Evolutionary conservation across 2,329 filamentous ascomycete species (phyloP), one percentile per base, ranked within the genome.

Genomic region (Claviceps paspali): DNA sequence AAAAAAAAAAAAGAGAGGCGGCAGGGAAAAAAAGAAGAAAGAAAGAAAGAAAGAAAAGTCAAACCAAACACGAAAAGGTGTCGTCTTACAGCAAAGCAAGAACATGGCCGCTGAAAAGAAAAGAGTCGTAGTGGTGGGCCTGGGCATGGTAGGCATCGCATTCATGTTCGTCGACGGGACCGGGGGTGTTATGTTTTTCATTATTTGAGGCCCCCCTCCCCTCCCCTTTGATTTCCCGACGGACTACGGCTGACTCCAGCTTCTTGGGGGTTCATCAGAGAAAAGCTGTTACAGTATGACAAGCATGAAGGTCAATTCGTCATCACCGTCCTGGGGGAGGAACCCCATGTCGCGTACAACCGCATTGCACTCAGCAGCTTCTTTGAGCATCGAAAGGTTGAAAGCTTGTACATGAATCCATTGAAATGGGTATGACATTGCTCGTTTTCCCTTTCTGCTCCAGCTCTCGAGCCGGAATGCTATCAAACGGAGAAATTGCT

Each of bases 111-210:
- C 24, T 9, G 34, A 40, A 43, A 50, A 44, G 32, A 84, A 82
- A 55, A 76, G 69, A 51, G 61, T 92, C 26, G 84, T 92, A 2
- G 76, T 93, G 27, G 83, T 93, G 28, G 86, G 86, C 8, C 60
- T 94, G 59, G 86, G 86, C 2, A 95, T 95, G 87, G 86, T 94
- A 31, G 84, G 81, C 28, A 80, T 91, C 47, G 78, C 82, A 29
- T 88, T 92, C 55, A 84, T 92, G 82, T 88, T n/a, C n/a, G n/a
- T n/a, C n/a, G n/a, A n/a, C n/a, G n/a, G n/a, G n/a, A n/a, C n/a
- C n/a, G n/a, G n/a, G n/a, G n/a, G n/a, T n/a, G n/a, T n/a, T n/a
- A n/a, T n/a, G n/a, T n/a, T n/a, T n/a, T n/a, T n/a, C n/a, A n/a
- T n/a, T n/a, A n/a, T n/a, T n/a, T n/a, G n/a, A n/a, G n/a, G n/a